Evolutionary conservation across 306 rosid species (phyloP).

Genomic region (Quercus dentata): DNA sequence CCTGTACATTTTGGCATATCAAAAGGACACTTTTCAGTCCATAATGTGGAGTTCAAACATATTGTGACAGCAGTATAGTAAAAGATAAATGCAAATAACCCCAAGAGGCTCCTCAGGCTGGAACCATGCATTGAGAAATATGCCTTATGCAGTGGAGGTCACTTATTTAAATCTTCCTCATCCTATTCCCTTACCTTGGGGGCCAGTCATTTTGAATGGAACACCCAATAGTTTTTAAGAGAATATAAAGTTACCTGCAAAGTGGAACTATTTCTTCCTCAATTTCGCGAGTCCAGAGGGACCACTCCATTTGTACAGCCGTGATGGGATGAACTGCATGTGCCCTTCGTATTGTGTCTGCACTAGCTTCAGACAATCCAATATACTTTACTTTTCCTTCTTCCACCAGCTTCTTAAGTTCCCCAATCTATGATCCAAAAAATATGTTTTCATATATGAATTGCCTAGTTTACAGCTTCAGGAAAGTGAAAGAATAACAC

Average conservation of each 20-base stretch:
- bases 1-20: slow-evolving; percentile 3
- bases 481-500: neutral
- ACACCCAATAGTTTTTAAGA: too few species aligned
- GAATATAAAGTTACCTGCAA: slow-evolving; percentile 42
- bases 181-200: neutral
- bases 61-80: neutral
- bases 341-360: slow-evolving; percentile 68
- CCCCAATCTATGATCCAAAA: slow-evolving; percentile 46
- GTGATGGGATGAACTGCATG: slow-evolving; percentile 78
- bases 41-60: slow-evolving; percentile 8
- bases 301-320: slow-evolving; percentile 76
- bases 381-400: slow-evolving; percentile 64
- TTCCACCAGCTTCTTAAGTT: slow-evolving; percentile 56
- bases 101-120: neutral
- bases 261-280: slow-evolving; percentile 61
- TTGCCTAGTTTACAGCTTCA: neutral
- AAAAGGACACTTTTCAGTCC: neutral
- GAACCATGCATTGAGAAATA: neutral
- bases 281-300: slow-evolving; percentile 72
- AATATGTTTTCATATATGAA: too few species aligned
- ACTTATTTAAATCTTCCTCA: too few species aligned
- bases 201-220: neutral
- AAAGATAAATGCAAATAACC: neutral
- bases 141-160: neutral
- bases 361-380: slow-evolving; percentile 68